These are phyloP conservation scores for Lobulomyces angularis DNA, from an alignment of 192 early-diverging fungal genomes.

Conservation along the genomic window DNA sequence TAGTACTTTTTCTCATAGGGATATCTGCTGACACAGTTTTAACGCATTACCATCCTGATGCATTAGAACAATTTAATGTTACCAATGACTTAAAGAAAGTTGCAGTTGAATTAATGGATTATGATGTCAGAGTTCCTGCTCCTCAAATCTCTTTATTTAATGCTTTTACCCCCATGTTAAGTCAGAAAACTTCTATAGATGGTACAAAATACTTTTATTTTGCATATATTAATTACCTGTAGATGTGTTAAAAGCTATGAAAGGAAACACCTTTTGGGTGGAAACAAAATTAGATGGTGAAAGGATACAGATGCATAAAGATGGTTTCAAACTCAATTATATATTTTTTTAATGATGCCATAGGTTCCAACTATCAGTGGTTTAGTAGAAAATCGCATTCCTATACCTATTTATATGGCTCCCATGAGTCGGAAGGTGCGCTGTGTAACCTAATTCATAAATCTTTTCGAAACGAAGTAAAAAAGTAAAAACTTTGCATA, in stretches of 20 bases:
- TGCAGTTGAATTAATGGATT: slow-evolving; percentile 39
- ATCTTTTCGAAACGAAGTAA: slow-evolving; percentile 28
- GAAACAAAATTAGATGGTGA: slow-evolving; percentile 80
- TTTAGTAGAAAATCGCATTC: slow-evolving; percentile 48
- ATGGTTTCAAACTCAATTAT: slow-evolving; percentile 12
- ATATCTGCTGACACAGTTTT: slow-evolving; percentile 61
- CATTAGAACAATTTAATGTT: slow-evolving; percentile 51
- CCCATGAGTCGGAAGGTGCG: slow-evolving; percentile 32
- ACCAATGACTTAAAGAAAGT: slow-evolving; percentile 50
- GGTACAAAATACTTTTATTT: too few relatives aligned
- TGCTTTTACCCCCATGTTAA: slow-evolving; percentile 60
- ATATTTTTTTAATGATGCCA: slow-evolving; percentile 6
- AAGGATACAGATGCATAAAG: slow-evolving; percentile 56
- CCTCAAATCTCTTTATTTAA: slow-evolving; percentile 32
- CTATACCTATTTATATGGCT: slow-evolving; percentile 60
- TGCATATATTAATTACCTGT: slow-evolving; percentile 30
- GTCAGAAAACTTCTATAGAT: too few relatives aligned
- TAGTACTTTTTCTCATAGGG: too few relatives aligned
- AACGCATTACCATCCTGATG: slow-evolving; percentile 55
- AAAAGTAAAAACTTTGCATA: slow-evolving; percentile 16
- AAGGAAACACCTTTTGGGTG: slow-evolving; percentile 49
- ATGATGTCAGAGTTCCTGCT: slow-evolving; percentile 5
- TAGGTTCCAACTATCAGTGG: not conserved
- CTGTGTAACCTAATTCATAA: slow-evolving; percentile 43
- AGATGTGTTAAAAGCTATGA: slow-evolving; percentile 30